Conservation (phyloP, 2,329 filamentous ascomycete species). For the Talaromyces sp. region DNA sequence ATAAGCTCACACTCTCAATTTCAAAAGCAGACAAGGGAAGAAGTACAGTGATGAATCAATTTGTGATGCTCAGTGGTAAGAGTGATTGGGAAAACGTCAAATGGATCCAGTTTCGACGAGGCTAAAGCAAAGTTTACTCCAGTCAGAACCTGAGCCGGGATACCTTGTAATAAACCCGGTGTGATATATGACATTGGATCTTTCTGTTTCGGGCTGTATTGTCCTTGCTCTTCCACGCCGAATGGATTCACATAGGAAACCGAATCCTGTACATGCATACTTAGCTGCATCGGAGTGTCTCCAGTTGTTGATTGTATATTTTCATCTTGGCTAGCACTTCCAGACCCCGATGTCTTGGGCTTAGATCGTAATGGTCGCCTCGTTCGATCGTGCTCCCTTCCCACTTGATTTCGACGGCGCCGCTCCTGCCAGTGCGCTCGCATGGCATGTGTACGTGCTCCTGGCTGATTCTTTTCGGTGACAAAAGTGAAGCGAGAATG, state of each 20-base stretch:
- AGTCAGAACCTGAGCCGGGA: slow-evolving; percentile 11
- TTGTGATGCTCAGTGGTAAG: slow-evolving; percentile 31
- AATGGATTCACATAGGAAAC: neutral
- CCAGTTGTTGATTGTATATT: neutral
- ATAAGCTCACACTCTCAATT: neutral
- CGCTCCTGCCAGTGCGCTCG: slow-evolving; percentile 31
- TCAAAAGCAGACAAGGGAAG: neutral
- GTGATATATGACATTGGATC: neutral
- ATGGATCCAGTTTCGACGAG: slow-evolving; percentile 26
- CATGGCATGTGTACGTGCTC: slow-evolving; percentile 33
- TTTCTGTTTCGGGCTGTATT: neutral
- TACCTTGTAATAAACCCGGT: neutral
- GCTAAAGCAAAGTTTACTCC: slow-evolving; percentile 26
- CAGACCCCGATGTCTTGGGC: neutral
- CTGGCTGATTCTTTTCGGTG: slow-evolving; percentile 13
- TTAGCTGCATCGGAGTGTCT: neutral
- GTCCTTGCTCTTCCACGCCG: neutral
- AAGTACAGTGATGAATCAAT: slow-evolving; percentile 33
- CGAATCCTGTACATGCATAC: neutral
- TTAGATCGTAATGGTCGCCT: neutral
- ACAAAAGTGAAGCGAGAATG: slow-evolving; percentile 19
- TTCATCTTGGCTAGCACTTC: neutral
- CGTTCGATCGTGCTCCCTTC: neutral
- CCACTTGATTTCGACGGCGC: slow-evolving; percentile 13
- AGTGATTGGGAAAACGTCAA: slow-evolving; percentile 29